These are phyloP conservation scores for Xerocomus cyaneibrunnescens DNA, from an alignment of 1,284 basidiomycete genomes.

Conservation along the genomic window DNA sequence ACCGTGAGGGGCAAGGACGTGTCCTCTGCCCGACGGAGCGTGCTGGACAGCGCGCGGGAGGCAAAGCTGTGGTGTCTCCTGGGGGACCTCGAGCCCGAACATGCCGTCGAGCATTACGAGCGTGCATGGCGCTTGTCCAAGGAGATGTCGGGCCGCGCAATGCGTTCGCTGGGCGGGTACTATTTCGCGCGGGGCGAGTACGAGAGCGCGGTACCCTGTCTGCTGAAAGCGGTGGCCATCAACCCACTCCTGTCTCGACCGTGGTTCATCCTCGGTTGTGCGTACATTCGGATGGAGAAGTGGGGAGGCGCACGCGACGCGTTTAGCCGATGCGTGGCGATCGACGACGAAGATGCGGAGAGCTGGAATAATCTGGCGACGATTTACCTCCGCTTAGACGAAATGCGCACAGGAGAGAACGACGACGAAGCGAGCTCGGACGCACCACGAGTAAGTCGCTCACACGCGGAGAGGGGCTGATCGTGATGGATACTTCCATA, in stretches of 20 bases:
- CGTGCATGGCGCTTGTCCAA: conserved; percentile 84
- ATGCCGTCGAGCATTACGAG: conserved; percentile 72
- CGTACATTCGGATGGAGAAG: conserved; percentile 74
- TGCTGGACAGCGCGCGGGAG: conserved; percentile 69
- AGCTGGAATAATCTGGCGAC: conserved; percentile 99
- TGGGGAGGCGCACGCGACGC: conserved; percentile 85
- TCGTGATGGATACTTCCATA: background rate
- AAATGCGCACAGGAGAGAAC: conserved; percentile 29
- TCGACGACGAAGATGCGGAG: conserved; percentile 96
- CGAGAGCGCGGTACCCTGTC: conserved; percentile 60
- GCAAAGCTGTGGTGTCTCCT: conserved; percentile 96
- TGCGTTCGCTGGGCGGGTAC: conserved; percentile 87
- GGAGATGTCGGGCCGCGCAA: conserved; percentile 81
- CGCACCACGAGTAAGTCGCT: conserved; percentile 31
- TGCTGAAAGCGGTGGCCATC: conserved; percentile 78
- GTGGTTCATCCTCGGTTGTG: conserved; percentile 97
- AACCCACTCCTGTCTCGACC: conserved; percentile 86
- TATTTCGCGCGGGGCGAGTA: conserved; percentile 74
- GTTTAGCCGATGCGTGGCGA: conserved; percentile 82
- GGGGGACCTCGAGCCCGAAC: conserved; percentile 83
- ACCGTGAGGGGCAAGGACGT: conserved; percentile 57
- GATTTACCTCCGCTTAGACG: conserved; percentile 84
- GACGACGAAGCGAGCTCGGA: conserved; percentile 24
- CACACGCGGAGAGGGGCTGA: conserved; percentile 2
- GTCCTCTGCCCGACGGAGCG: conserved; percentile 42